Evolutionary conservation across 1,284 basidiomycete genomes (phyloP), one percentile per base, ranked within the genome.

Genomic region (Trichosporon ovoides): DNA sequence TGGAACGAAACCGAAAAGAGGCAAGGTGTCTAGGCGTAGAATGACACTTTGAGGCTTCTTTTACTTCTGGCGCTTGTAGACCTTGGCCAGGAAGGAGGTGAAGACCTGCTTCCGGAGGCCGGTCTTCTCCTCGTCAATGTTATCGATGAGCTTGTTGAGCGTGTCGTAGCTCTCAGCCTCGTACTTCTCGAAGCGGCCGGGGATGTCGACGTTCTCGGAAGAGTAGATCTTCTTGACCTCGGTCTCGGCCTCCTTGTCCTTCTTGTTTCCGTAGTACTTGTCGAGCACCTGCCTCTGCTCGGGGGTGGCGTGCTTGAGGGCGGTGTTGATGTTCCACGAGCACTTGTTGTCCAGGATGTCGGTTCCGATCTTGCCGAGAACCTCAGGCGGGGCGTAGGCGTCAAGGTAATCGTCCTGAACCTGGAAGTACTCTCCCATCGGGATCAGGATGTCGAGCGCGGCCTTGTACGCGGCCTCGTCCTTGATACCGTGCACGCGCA

Each of bases 321-420:
- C 95, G 18, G 86, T 86, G 79, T 97, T 98, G 78, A 98, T 82
- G 72, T 88, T 88, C 96, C 95, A 98, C 38, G 89, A 90, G 80
- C 96, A 98, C 80, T 98, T 98, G 85, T 98, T 98, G 80, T 98
- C 95, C 58, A 96, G 78, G 70, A 98, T 98, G 77, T 98, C 96
- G 19, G 95, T 98, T 33, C 95, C 96, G 65, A 98, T 85, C 81
- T 98, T 98, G 63, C 95, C 96, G 57, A 98, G 89, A 67, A 89
- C 84, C 79, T 94, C 91, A 0, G 92, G 91, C 2, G 89, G 84
- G 12, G 88, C 92, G 53, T 88, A 88, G 74, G 87, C 96, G 79
- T 98, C 95, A 66, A 98, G 85, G 79, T 88, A 98, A 78, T 98
- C 96, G 78, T 98, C 95, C 57, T 98, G 95, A 52, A 96, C 84